These are phyloP conservation scores for Hymenoscyphus scutula DNA, from an alignment of 2,329 filamentous ascomycete species.

Conservation along the genomic window DNA sequence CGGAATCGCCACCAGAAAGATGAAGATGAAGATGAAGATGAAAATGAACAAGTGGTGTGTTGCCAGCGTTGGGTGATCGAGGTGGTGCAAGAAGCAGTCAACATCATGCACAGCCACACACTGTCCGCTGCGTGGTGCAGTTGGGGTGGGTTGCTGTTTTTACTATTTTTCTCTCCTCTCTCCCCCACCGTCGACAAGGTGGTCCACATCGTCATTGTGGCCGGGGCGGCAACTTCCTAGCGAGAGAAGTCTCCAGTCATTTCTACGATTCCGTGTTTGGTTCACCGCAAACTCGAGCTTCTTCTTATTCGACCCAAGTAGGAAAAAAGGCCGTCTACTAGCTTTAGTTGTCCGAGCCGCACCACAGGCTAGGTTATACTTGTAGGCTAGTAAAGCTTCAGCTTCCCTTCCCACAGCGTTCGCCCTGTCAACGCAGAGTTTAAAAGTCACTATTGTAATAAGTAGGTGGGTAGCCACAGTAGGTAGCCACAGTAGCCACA, in stretches of 20 bases:
- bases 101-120: constrained; percentile 3
- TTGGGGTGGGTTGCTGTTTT: neutral
- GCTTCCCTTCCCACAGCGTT: too few species aligned
- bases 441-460: too few species aligned
- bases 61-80: neutral
- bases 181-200: neutral
- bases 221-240: neutral
- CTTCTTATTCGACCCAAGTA: neutral
- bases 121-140: neutral
- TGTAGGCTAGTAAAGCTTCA: too few species aligned
- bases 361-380: too few species aligned
- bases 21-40: neutral
- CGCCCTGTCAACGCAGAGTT: too few species aligned
- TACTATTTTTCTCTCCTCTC: too few species aligned
- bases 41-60: neutral
- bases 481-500: too few species aligned
- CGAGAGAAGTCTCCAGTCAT: neutral
- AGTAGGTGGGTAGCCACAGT: too few species aligned
- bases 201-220: neutral
- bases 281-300: neutral
- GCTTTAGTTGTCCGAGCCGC: too few species aligned
- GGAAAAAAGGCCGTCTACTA: too few species aligned
- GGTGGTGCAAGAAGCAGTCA: neutral
- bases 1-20: neutral
- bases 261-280: neutral